A percentile compares a stretch with the other conserved stretches of the same genome.
phyloP scores from a whole-genome alignment of 1,284 basidiomycete genomes.

The Leccinum brunneo-olivaceum region DNA sequence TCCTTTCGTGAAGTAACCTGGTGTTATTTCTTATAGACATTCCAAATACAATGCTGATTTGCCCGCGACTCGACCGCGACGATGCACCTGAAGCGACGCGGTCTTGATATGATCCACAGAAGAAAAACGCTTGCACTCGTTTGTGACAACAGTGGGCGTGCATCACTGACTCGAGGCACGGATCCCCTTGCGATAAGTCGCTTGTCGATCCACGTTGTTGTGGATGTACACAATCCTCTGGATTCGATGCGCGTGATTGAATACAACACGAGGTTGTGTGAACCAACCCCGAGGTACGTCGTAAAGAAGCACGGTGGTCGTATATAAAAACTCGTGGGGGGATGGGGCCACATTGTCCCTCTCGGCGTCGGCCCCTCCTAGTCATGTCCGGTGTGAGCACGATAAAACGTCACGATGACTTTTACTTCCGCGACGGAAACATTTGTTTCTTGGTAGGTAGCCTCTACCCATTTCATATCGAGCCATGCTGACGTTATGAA shows the following conservation, averaged over 20 bases:
- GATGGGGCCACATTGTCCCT: neutral
- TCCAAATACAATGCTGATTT: conserved; percentile 8
- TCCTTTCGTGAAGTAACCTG: conserved; percentile 16
- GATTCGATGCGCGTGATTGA: too few relatives aligned
- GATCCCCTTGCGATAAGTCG: conserved; percentile 19
- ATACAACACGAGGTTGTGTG: conserved; percentile 7
- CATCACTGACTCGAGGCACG: neutral
- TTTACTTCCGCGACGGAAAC: conserved; percentile 18
- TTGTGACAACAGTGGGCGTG: neutral
- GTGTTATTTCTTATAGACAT: conserved; percentile 14
- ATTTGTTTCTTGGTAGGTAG: conserved; percentile 19
- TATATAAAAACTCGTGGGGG: conserved; percentile 14
- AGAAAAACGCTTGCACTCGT: neutral
- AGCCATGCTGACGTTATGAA: conserved; percentile 18
- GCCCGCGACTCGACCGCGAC: conserved; percentile 12
- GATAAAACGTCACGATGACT: conserved; percentile 1
- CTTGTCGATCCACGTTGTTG: conserved; percentile 23
- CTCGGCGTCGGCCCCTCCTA: neutral
- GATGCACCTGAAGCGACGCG: neutral
- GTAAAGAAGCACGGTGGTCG: conserved; percentile 5
- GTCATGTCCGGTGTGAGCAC: conserved; percentile 10
- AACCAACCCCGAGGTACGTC: neutral
- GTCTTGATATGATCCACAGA: conserved; percentile 10
- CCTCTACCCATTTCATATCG: neutral
- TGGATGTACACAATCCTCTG: conserved; percentile 4